Conservation (phyloP, 495 filamentous ascomycete species). For the Penicillium cinerascens region DNA sequence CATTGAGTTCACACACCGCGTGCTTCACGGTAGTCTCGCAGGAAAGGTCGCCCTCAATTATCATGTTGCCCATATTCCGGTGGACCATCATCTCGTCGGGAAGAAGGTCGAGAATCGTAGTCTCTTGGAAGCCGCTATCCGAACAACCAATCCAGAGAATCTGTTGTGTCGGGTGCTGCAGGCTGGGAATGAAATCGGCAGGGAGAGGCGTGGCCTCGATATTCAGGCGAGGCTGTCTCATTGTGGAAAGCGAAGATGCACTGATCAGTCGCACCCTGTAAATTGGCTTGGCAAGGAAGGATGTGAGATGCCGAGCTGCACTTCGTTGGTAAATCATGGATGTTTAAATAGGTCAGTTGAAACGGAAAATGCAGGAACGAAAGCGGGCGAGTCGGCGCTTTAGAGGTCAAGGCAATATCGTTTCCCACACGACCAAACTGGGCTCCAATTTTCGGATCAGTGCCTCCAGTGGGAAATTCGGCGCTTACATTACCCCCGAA, state of each 20-base stretch:
- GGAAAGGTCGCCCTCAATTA: constrained; percentile 34
- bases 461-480: neutral
- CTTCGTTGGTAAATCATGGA: neutral
- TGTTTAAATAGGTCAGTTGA: neutral
- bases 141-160: constrained; percentile 46
- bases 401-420: neutral
- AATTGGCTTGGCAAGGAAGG: neutral
- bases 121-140: constrained; percentile 36
- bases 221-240: neutral
- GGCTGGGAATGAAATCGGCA: constrained; percentile 29
- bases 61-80: constrained; percentile 38
- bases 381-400: neutral
- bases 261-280: neutral
- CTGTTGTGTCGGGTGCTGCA: constrained; percentile 23
- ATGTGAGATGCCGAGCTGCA: neutral
- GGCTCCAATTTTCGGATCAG: neutral
- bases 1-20: constrained; percentile 23
- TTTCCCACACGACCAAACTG: neutral
- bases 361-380: neutral
- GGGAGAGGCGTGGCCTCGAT: neutral
- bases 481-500: neutral
- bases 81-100: constrained; percentile 40
- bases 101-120: constrained; percentile 27
- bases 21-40: constrained; percentile 32
- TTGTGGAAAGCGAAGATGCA: neutral